Evolutionary conservation across 139 green algal genomes (phyloP).

Genomic region (Chlorella sp.): DNA sequence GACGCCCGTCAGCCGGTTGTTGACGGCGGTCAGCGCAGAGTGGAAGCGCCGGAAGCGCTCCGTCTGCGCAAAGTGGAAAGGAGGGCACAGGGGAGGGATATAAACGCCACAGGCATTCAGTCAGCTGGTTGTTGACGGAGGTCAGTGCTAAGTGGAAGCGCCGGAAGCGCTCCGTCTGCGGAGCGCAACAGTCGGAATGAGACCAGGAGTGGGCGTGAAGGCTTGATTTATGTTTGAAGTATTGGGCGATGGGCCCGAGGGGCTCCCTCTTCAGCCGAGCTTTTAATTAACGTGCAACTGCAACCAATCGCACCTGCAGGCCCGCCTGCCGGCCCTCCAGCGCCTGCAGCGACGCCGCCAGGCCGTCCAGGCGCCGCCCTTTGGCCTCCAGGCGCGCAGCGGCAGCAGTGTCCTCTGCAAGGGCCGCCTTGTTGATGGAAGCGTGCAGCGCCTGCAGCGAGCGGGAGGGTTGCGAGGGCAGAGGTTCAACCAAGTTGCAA

Average conservation of each 20-base stretch:
- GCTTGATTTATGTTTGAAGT: not conserved
- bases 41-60: slow-evolving; percentile 54
- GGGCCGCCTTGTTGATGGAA: not conserved
- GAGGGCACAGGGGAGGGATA: not conserved
- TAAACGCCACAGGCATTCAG: not conserved
- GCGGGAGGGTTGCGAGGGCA: too few species aligned
- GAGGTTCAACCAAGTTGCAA: too few species aligned
- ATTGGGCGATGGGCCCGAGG: not conserved
- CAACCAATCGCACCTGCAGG: slow-evolving; percentile 2
- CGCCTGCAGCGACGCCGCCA: slow-evolving; percentile 5
- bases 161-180: slow-evolving; percentile 53
- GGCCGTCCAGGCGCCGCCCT: not conserved
- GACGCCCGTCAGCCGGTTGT: slow-evolving; percentile 31
- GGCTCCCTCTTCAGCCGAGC: not conserved
- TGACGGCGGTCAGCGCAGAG: slow-evolving; percentile 29
- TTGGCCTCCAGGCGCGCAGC: not conserved
- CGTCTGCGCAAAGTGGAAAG: slow-evolving; percentile 30
- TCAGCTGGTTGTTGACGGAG: slow-evolving; percentile 29
- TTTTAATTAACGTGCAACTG: not conserved
- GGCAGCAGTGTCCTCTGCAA: not conserved
- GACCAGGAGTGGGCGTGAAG: not conserved
- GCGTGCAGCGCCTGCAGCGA: not conserved
- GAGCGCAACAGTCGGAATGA: not conserved
- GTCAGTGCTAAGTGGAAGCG: slow-evolving; percentile 42
- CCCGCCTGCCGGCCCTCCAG: slow-evolving; percentile 18